Evolutionary conservation across 2,329 filamentous ascomycete species (phyloP), one percentile per base, ranked within the genome.

Genomic region (Hymenoscyphus albidus): DNA sequence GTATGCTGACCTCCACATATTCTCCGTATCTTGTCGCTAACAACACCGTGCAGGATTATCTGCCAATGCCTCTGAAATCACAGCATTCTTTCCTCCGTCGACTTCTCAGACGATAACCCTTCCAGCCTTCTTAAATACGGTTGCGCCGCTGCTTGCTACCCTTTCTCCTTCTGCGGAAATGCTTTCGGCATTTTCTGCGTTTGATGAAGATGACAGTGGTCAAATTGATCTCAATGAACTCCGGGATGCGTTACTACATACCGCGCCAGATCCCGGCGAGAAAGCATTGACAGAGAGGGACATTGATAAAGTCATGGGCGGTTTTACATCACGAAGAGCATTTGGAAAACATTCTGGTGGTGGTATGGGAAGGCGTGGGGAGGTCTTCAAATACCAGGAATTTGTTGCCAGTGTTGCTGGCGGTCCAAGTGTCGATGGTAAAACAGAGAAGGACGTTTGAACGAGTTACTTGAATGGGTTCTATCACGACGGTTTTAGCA

Each of bases 171-270:
- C 87, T 27, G 84, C 87, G 16, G 95, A 99, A 75, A 83, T 99
- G 10, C 80, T 92, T 22, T 94, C 93, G 1, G 95, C 95, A 0
- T 94, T 99, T 70, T 92, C 92, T 1, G 95, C 95, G 0, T 98
- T 98, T 75, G 95, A 99, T 74, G 91, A 96, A 67, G 93, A 96
- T 68, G 95, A 99, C 75, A 95, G 91, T 72, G 95, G 95, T 2
- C 93, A 97, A 77, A 87, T 98, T 48, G 93, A 98, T 74, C 79
- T 96, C 22, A 84, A 80, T 0, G 92, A 97, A 76, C 78, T 99
- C 67, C 87, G 90, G 57, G 91, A 95, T 70, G 92, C 94, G 0
- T 77, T 99, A 56, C 78, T 97, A 51, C 85, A 93, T 69, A 97
- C 93, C 0, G 87, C 88, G 0, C 91, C 92, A 0, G 92, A 96